These are phyloP conservation scores for Penicillium sp. DNA, from an alignment of 2,329 filamentous ascomycete genomes.

Conservation along the genomic window DNA sequence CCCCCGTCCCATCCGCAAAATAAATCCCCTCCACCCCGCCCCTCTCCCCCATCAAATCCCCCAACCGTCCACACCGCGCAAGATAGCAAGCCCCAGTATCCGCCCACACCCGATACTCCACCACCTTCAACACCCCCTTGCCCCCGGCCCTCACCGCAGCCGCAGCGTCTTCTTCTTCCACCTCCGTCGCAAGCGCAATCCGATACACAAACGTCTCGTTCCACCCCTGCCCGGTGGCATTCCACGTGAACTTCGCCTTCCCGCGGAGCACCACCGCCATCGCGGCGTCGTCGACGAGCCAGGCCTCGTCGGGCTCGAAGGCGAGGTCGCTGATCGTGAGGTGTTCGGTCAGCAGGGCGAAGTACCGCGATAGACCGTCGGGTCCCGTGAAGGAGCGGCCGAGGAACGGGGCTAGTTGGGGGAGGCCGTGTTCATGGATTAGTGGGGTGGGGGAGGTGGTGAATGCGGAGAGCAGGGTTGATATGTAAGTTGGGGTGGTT, in stretches of 20 bases:
- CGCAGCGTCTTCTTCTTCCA: not conserved
- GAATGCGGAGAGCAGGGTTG: slow-evolving; percentile 38
- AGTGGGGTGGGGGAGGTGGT: slow-evolving; percentile 30
- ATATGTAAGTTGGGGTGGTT: slow-evolving; percentile 17
- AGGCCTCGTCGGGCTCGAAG: slow-evolving; percentile 39
- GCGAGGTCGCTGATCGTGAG: slow-evolving; percentile 40
- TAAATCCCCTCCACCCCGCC: slow-evolving; percentile 9
- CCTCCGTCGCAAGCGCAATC: slow-evolving; percentile 38
- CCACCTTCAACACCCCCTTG: slow-evolving; percentile 32
- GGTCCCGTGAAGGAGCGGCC: slow-evolving; percentile 44
- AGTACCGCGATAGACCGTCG: slow-evolving; percentile 41
- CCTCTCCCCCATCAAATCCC: slow-evolving; percentile 14
- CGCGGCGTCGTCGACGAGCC: slow-evolving; percentile 40
- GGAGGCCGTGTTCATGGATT: slow-evolving; percentile 45
- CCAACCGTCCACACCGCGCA: slow-evolving; percentile 33
- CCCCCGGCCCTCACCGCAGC: too few species aligned
- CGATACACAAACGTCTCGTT: slow-evolving; percentile 46
- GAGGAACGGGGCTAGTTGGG: slow-evolving; percentile 45
- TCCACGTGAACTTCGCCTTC: slow-evolving; percentile 37
- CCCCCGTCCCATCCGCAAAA: not conserved
- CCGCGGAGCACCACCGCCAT: slow-evolving; percentile 40
- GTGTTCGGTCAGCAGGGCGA: slow-evolving; percentile 33
- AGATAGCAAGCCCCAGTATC: slow-evolving; percentile 50
- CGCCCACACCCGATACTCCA: slow-evolving; percentile 47
- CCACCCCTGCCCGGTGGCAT: slow-evolving; percentile 40